Evolutionary conservation across 371 early-diverging fungal species (phyloP), one percentile per base, ranked within the genome.

Genomic region (Mucor plumbeus): DNA sequence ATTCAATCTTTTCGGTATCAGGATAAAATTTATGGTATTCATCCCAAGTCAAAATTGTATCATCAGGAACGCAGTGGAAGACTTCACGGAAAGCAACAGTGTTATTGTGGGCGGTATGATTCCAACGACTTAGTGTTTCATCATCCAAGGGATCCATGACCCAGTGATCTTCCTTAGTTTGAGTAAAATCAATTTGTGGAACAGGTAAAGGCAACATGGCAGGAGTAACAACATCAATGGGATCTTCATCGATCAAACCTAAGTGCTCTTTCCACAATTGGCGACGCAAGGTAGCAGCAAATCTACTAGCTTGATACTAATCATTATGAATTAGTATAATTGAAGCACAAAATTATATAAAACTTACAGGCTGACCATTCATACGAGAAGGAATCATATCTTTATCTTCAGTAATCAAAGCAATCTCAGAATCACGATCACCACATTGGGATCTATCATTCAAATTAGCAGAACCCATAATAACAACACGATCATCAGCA

Each of bases 401-500:
- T 19, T 85, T 77, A 73, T 95, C 96, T 67, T 93, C 91, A 21
- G 94, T 82, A 15, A 94, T 67, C 63, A 93, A 80, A 26, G 94
- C 94, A 61, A 96, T 87, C 80, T 97, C 98, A 15, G 95, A 92
- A 71, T 97, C 98, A 63, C 95, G 89, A 70, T 88, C 87, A 55
- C 98, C 98, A 43, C 89, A 78, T 79, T 94, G 91, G 0, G 94
- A 94, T 8, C 98, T 89, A 76, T 94, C 95, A 73, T 97, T 97
- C 68, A 97, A 75, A 76, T 97, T 97, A 39, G 97, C 96, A 11
- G 93, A 93, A 10, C 97, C 97, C 80, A 93, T 88, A 62, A 97
- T 86, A 31, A 92, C 91, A 43, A 85, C 77, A 26, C 85, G 85
- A 70, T 94, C 94, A 72, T 97, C 97, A 7, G 92, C 91, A 72